Conservation (phyloP, 2,329 filamentous ascomycete genomes). For the Calonectria naviculata region DNA sequence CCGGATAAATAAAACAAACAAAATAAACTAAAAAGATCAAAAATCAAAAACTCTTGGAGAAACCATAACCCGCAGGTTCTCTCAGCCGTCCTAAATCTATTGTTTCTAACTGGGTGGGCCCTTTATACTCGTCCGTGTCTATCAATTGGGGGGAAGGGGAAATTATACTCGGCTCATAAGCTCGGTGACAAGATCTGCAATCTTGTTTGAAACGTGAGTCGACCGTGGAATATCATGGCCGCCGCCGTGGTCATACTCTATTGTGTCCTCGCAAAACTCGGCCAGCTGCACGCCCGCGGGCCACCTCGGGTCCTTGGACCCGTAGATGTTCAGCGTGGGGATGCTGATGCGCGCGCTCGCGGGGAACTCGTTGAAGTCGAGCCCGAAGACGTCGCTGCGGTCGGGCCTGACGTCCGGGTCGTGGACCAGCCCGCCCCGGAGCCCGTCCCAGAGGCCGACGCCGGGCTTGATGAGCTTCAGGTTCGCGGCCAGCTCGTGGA, state of each 20-base stretch:
- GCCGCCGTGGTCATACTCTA: conserved; percentile 12
- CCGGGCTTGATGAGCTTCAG: conserved; percentile 7
- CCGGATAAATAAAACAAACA: too few relatives aligned
- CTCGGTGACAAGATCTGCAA: not conserved
- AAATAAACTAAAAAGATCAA: too few relatives aligned
- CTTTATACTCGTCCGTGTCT: not conserved
- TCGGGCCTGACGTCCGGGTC: not conserved
- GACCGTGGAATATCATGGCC: conserved; percentile 10
- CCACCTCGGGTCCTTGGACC: conserved; percentile 12
- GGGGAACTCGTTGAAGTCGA: conserved; percentile 8
- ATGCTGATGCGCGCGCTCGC: conserved; percentile 1
- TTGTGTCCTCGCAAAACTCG: not conserved
- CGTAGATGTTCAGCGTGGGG: conserved; percentile 8
- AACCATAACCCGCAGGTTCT: too few relatives aligned
- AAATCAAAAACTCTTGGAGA: too few relatives aligned
- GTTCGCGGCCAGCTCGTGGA: not conserved
- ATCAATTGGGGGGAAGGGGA: too few relatives aligned
- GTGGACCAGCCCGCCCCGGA: not conserved
- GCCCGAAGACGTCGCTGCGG: conserved; percentile 8
- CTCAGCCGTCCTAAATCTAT: not conserved
- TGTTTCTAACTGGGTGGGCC: not conserved
- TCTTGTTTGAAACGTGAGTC: not conserved
- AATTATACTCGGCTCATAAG: conserved; percentile 4
- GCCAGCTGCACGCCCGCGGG: conserved; percentile 9
- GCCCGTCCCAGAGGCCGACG: conserved; percentile 7